Base-by-base conservation (phyloP, 371 early-diverging fungal genomes). In the Rhizopus sp. region DNA sequence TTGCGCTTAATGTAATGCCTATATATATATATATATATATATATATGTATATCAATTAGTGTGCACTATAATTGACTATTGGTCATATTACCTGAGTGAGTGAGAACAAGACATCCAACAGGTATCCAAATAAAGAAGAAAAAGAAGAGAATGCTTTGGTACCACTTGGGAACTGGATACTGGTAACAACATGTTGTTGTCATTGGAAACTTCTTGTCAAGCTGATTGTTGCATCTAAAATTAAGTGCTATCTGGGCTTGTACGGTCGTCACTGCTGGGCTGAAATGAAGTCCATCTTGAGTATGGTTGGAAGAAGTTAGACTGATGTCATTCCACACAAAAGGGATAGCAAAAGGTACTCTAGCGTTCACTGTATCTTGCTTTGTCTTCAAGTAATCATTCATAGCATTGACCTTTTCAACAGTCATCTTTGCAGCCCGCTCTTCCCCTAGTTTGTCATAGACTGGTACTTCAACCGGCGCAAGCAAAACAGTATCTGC, bases 221-320 rank as follows among this genome's bases (percentile, higher is more conserved):
- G 42, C 15, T 63, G 66, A 44, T 77, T 64, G 55, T 88, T 88
- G 65, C 91, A 88, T 38, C 80, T 64, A 49, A 66, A 80, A 63
- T 90, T 90, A 38, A 88, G 75, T 7, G 84, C 69, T 50, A 90
- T 45, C 33, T 78, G 73, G 10, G 82, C 72, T 53, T 85, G 83
- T 7, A 66, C 68, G 3, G 58, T 53, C 44, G 82, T 78, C 13
- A 88, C 64, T 15, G 50, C 47, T 3, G 64, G 55, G 6, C 64
- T 65, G 62, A 78, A 88, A 57, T 87, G 87, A 44, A 90, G 71
- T 0, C 90, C 90, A 60, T 90, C 90, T 1, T 54, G 50, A 5
- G 90, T 85, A 12, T 52, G 64, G 31, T 73, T 57, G 6, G 44
- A 7, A 5, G 76, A 69, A 10, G 64, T 55, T 10, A 53, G 42